Base-by-base conservation (phyloP, 2,329 filamentous ascomycete genomes). In the Sodiomyces alkalinus region DNA sequence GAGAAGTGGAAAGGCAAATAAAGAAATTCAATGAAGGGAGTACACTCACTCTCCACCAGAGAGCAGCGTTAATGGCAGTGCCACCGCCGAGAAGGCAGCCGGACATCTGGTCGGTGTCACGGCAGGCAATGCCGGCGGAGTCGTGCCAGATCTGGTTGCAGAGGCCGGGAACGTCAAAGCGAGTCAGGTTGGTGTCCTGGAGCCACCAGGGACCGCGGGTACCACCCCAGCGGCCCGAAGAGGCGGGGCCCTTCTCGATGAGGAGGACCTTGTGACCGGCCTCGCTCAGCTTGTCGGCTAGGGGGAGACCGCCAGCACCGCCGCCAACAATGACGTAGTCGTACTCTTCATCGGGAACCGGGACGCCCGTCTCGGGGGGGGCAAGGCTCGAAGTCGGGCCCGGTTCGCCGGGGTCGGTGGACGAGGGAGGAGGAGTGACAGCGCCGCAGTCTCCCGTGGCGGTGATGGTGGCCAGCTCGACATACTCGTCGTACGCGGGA, bases 21-120 rank as follows among this genome's bases (percentile, higher is more conserved):
- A n/a, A n/a, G n/a, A n/a, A n/a, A n/a, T n/a, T n/a, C n/a, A n/a
- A n/a, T n/a, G 11, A 4, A 7, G 4, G 39, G 32, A 26, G 7
- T n/a, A 34, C 26, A 27, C 48, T 41, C 34, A 59, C 62, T 46
- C 68, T 72, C 62, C 71, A 77, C 66, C 72, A 80, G 19, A 80
- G 58, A 24, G 71, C 74, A 28, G 75, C 68, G 39, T 80, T 81
- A 42, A 80, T 60, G 17, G 71, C 67, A 10, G 70, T 67, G 6
- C 71, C 70, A 31, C 76, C 77, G 27, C 77, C 77, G 3, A 81
- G 61, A 23, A 81, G 60, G 36, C 77, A 81, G 10, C 74, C 77
- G 9, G 74, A 72, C 72, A 80, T 79, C 41, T 76, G 70, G 36
- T 76, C 74, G n/a, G 68, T 72, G 45, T 81, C 76, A 2, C 62